These are phyloP conservation scores for Entomophthora muscae DNA, from an alignment of 371 early-diverging fungal species.

Conservation along the genomic window DNA sequence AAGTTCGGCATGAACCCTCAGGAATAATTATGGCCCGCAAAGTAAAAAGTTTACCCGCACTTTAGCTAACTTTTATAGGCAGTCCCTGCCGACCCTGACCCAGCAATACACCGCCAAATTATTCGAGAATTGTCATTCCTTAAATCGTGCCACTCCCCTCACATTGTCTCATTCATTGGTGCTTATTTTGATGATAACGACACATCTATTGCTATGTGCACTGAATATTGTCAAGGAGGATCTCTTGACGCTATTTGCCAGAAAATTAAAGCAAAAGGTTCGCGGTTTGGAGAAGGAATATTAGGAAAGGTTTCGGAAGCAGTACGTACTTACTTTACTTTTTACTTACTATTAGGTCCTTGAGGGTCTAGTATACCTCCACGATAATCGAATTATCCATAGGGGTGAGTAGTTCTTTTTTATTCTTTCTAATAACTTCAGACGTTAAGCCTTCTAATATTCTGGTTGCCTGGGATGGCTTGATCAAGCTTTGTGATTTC, in stretches of 20 bases:
- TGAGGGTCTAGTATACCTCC: conserved; percentile 55
- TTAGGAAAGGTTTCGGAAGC: conserved; percentile 64
- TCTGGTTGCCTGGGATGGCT: conserved; percentile 58
- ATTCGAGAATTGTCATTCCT: conserved; percentile 79
- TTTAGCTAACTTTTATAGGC: conserved; percentile 19
- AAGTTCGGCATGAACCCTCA: conserved; percentile 60
- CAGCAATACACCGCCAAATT: conserved; percentile 59
- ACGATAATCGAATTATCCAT: conserved; percentile 69
- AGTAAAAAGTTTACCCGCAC: conserved; percentile 19
- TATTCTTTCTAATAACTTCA: conserved; percentile 8
- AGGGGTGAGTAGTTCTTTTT: conserved; percentile 24
- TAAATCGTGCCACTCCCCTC: conserved; percentile 71
- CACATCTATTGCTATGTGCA: conserved; percentile 74
- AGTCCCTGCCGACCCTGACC: conserved; percentile 44
- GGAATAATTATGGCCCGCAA: conserved; percentile 86
- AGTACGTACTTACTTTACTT: conserved; percentile 16
- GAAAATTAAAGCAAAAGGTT: conserved; percentile 34
- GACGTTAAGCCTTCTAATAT: conserved; percentile 88
- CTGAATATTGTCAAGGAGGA: conserved; percentile 83
- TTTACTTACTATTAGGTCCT: conserved; percentile 24
- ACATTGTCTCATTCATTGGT: conserved; percentile 88
- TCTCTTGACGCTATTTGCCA: conserved; percentile 65
- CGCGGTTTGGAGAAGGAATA: conserved; percentile 55
- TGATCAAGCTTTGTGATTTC: conserved; percentile 90
- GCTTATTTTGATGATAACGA: conserved; percentile 81